Base-by-base conservation (phyloP, 2,329 filamentous ascomycete species). In the Colletotrichum echinochloae region DNA sequence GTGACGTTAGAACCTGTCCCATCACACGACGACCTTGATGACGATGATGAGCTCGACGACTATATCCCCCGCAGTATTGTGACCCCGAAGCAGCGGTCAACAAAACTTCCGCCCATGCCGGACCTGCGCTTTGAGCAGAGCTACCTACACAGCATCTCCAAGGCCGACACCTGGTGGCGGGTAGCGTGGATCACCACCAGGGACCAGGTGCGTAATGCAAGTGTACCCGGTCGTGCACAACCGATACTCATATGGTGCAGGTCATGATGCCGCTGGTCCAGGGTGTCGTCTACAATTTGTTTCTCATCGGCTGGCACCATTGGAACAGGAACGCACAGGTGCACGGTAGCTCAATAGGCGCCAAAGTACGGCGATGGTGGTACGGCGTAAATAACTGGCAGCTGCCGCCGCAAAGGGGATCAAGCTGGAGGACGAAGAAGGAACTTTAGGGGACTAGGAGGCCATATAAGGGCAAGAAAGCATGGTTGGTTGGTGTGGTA, bases 71-170 rank as follows among this genome's bases (percentile, higher is more conserved):
- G 91, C 72, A 91, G 89, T 74, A 86, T 91, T 6, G 81, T 94
- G 61, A 84, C 85, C 52, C 85, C 89, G 56, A 80, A 85, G 65
- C 83, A 83, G 61, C 85, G 83, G 57, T 77, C 77, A 56, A 80
- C 81, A 44, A 80, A 82, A 49, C 83, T 91, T 65, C 88, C 87
- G 37, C 88, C 90, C 11, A 88, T 98, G 77, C 94, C 95, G 5
- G 96, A 99, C 83, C 85, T 99, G 74, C 90, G 96, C 52, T 98
- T 98, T 82, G 96, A 99, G 83, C 96, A 99, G 87, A 98, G 95
- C 86, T 99, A 99, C 81, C 88, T 99, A 65, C 92, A 93, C 76
- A 97, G 94, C 82, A 92, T 99, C 75, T 89, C 91, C 74, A 86
- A 89, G 66, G 94, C 94, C 44, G 89, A 96, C 74, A 90, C 89